phyloP scores from a whole-genome alignment of 495 filamentous ascomycete genomes.

The Wilcoxina mikolae region DNA sequence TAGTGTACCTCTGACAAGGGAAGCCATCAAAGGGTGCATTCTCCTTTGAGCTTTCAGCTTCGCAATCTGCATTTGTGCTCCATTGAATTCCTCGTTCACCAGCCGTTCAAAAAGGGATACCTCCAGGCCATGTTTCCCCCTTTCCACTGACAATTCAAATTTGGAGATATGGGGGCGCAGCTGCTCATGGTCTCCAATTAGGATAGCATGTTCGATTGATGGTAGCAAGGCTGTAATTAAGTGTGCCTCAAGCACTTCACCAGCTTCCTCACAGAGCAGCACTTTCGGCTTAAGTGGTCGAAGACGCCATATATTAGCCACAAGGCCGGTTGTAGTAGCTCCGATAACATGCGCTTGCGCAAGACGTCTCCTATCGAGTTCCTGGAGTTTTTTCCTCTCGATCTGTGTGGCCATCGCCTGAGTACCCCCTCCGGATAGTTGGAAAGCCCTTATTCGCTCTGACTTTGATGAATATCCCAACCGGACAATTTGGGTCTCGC shows the following conservation, averaged over 20 bases:
- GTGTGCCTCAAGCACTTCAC: slow-evolving; percentile 61
- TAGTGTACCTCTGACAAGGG: slow-evolving; percentile 43
- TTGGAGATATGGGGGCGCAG: slow-evolving; percentile 55
- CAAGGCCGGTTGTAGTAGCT: slow-evolving; percentile 60
- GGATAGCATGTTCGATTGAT: slow-evolving; percentile 53
- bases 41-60: slow-evolving; percentile 52
- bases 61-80: slow-evolving; percentile 38
- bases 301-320: slow-evolving; percentile 47
- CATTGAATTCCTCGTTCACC: slow-evolving; percentile 33
- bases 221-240: slow-evolving; percentile 53
- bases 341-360: slow-evolving; percentile 49
- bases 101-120: slow-evolving; percentile 56
- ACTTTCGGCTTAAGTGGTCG: slow-evolving; percentile 48
- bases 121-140: slow-evolving; percentile 46
- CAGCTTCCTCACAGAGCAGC: slow-evolving; percentile 63
- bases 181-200: slow-evolving; percentile 66
- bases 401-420: background rate
- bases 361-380: slow-evolving; percentile 41
- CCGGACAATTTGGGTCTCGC: slow-evolving; percentile 48
- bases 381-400: slow-evolving; percentile 20
- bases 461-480: slow-evolving; percentile 54
- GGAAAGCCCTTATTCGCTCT: slow-evolving; percentile 22
- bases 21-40: slow-evolving; percentile 61
- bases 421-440: background rate
- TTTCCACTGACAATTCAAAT: slow-evolving; percentile 48